Base-by-base conservation (phyloP, 2,329 filamentous ascomycete genomes). In the Diaporthe humulicola region DNA sequence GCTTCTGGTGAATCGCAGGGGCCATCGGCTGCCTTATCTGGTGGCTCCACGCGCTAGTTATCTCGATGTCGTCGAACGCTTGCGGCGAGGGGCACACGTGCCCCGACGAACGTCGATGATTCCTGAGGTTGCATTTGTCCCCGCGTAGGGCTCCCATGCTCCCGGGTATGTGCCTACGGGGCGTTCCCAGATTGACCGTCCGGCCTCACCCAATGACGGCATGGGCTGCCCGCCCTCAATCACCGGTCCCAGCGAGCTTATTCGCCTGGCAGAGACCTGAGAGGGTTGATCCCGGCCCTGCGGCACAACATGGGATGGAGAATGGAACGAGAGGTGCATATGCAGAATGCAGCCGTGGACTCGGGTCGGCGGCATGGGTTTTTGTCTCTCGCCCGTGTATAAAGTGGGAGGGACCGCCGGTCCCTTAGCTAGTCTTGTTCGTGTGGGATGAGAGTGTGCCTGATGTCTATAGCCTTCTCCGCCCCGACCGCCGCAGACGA, bases 41-140 rank as follows among this genome's bases (percentile, higher is more conserved):
- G 22, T 52, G 64, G 64, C 64, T 67, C 64, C 45, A 52, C 45
- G 64, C 30, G 28, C 45, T 52, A 67, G n/a, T 25, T 14, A 67
- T 40, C 19, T 22, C 15, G 19, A 54, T 54, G 64, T 54, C 45
- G 64, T 69, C 48, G 64, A 54, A 38, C 22, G 19, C n/a, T 15
- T 50, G n/a, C 15, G 33, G 33, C 48, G 48, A 69, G 64, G 33
- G n/a, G 38, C 19, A 73, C 70, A 73, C 70, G 70, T 73, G 70
- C 70, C 58, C 28, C 36, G 48, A 30, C 25, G 28, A n/a, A 60
- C 54, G 48, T 61, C 57, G 40, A 30, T 67, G 70, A 73, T 73
- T 73, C 70, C 58, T 54, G 58, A 73, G 45, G 70, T 67, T 73
- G 36, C 70, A 73, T 73, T 19, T 50, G 10, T 38, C 36, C 54